Percentiles rank a stretch among this genome's conserved stretches.
These are phyloP conservation scores for Phytophthora pistaciae DNA, from an alignment of 352 stramenopile species.

Conservation along the genomic window DNA sequence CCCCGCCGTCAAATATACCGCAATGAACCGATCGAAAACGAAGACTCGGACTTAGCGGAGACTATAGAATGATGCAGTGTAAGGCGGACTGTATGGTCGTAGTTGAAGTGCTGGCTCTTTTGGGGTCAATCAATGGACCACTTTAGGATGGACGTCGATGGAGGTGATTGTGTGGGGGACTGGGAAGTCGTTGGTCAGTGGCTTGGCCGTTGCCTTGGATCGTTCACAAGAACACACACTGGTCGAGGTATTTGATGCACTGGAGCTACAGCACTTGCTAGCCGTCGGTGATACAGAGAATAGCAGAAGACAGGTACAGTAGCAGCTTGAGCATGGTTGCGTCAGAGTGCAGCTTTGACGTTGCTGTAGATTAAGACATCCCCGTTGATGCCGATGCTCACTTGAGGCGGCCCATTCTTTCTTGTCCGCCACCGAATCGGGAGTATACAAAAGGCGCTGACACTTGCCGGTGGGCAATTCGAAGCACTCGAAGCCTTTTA, in stretches of 20 bases:
- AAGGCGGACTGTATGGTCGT: not conserved
- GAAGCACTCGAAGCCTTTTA: not conserved
- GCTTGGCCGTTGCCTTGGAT: not conserved
- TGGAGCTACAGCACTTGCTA: not conserved
- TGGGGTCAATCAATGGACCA: not conserved
- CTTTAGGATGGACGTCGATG: not conserved
- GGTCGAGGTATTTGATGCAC: not conserved
- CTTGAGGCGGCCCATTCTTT: not conserved
- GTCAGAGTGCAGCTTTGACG: not conserved
- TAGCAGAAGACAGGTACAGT: not conserved
- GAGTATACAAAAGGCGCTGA: not conserved
- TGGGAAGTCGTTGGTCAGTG: not conserved
- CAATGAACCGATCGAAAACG: slow-evolving; percentile 4
- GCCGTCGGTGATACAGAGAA: not conserved
- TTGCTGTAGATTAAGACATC: not conserved
- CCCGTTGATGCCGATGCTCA: not conserved
- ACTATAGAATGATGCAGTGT: not conserved
- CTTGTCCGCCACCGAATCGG: not conserved
- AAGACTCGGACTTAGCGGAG: slow-evolving; percentile 22
- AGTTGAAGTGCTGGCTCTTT: slow-evolving; percentile 22
- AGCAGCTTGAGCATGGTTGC: not conserved
- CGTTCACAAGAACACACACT: not conserved
- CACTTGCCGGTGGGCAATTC: not conserved
- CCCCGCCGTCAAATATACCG: slow-evolving; percentile 4
- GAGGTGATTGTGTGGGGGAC: no score